Percentiles rank a stretch among this genome's conserved stretches.
Evolutionary conservation across 352 stramenopile species (phyloP).

Genomic region (Globisporangium solare): DNA sequence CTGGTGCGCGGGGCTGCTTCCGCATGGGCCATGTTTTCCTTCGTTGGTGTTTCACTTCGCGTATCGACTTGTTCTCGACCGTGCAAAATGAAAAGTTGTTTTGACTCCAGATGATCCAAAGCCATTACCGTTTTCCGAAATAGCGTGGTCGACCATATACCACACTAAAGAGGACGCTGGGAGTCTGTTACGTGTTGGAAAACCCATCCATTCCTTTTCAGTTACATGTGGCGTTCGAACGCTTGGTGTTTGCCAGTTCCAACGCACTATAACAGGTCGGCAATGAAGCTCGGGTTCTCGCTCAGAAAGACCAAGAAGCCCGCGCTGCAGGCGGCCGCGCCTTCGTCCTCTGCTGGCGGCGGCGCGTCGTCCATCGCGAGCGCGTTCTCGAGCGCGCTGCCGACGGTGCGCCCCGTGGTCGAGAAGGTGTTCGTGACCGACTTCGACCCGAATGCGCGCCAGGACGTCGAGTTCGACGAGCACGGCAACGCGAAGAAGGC

Average conservation of each 20-base stretch:
- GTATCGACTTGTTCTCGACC: too few relatives aligned
- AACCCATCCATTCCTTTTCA: neutral
- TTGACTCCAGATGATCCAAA: too few relatives aligned
- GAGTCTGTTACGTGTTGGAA: too few relatives aligned
- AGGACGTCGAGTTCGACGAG: slow-evolving; percentile 22
- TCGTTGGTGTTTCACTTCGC: too few relatives aligned
- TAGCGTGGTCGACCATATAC: too few relatives aligned
- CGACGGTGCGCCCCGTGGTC: slow-evolving; percentile 6
- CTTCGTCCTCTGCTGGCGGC: slow-evolving; percentile 3
- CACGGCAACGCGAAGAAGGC: slow-evolving; percentile 19
- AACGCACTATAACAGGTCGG: neutral
- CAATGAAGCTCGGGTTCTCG: slow-evolving; percentile 67
- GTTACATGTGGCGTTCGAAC: neutral
- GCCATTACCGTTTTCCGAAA: too few relatives aligned
- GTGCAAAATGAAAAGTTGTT: too few relatives aligned
- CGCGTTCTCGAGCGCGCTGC: slow-evolving; percentile 17
- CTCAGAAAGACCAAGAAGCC: slow-evolving; percentile 72
- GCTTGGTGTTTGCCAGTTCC: neutral
- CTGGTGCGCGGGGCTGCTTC: too few relatives aligned
- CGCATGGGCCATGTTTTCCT: too few relatives aligned
- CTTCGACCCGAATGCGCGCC: slow-evolving; percentile 46
- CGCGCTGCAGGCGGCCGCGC: slow-evolving; percentile 12
- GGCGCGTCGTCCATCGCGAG: slow-evolving; percentile 1
- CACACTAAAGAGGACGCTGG: too few relatives aligned
- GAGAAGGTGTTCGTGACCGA: slow-evolving; percentile 74